Conservation (phyloP, 805 yeast species). For the Cyberlindnera americana region DNA sequence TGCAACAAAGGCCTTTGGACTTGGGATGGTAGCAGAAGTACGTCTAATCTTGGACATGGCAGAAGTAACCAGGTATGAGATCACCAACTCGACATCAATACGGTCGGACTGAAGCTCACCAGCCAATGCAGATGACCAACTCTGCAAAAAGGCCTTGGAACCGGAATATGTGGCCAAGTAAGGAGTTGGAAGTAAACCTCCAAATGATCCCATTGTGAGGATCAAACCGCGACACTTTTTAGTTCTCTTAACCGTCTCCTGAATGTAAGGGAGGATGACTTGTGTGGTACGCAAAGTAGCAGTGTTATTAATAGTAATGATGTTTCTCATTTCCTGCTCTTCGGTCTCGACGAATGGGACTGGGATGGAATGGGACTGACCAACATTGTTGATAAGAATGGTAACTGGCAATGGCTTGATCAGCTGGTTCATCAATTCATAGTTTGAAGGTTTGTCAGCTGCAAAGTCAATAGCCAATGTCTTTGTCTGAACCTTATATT, state of each 20-base stretch:
- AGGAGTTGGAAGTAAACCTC: constrained; percentile 92
- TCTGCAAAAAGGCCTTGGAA: constrained; percentile 90
- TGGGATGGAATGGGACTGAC: constrained; percentile 91
- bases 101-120: constrained; percentile 69
- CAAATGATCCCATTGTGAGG: constrained; percentile 95
- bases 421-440: constrained; percentile 44
- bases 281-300: constrained; percentile 85
- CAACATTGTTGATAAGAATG: constrained; percentile 87
- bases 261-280: constrained; percentile 68
- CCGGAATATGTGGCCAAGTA: constrained; percentile 92
- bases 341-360: constrained; percentile 86
- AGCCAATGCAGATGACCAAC: constrained; percentile 87
- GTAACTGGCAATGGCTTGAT: constrained; percentile 57
- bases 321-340: constrained; percentile 68
- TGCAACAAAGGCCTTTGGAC: constrained; percentile 74
- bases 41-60: constrained; percentile 93
- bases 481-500: constrained; percentile 60
- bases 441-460: constrained; percentile 54
- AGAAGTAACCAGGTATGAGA: constrained; percentile 89
- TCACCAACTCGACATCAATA: constrained; percentile 80
- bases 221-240: constrained; percentile 64
- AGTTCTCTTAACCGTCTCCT: constrained; percentile 42
- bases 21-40: constrained; percentile 73
- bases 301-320: constrained; percentile 79
- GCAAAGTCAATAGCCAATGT: constrained; percentile 78